Base-by-base conservation (phyloP, 169 alveolate genomes). In the Sarcocystis neurona region DNA sequence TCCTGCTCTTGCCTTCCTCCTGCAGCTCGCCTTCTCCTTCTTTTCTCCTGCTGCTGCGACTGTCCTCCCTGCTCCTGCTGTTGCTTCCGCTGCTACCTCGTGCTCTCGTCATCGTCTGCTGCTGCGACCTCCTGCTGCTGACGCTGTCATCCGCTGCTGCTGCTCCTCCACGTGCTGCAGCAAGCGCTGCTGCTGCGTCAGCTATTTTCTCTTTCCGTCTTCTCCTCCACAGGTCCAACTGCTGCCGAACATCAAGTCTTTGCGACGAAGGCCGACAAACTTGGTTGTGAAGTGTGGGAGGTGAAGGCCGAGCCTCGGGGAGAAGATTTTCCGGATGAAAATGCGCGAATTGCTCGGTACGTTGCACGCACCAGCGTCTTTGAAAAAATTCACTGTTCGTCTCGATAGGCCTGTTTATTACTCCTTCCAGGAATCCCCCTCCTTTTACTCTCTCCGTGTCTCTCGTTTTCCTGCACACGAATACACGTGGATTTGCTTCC, bases 141-240 rank as follows among this genome's bases (percentile, higher is more conserved):
- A n/a, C n/a, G n/a, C n/a, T n/a, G n/a, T n/a, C n/a, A n/a, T n/a
- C n/a, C n/a, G n/a, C n/a, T n/a, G n/a, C n/a, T n/a, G n/a, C n/a
- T n/a, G n/a, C n/a, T n/a, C n/a, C n/a, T n/a, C n/a, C 63, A 20
- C 63, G 10, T 53, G 63, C 63, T 12, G 63, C 63, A 53, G 63
- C 63, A 53, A 20, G 30, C 10, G 63, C 63, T 53, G 30, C 63
- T 12, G 63, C 63, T 53, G 63, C 20, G 10, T 10, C 20, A 12
- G 63, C 63, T 53, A 10, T 53, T 53, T 53, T 12, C 63, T 53
- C 63, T 10, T 53, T 53, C 63, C 10, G 63, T 20, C 30, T 53
- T 20, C 20, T 20, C 20, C 46, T 2, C 53, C 32, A 30, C 53
- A 72, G 98, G 98, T 0, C 98, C 99, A 20, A 23, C 58, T 6